A percentile compares a stretch with the other conserved stretches of the same genome.
These are phyloP conservation scores for Yamagishiella unicocca DNA, from an alignment of 139 green algal genomes.

Conservation along the genomic window DNA sequence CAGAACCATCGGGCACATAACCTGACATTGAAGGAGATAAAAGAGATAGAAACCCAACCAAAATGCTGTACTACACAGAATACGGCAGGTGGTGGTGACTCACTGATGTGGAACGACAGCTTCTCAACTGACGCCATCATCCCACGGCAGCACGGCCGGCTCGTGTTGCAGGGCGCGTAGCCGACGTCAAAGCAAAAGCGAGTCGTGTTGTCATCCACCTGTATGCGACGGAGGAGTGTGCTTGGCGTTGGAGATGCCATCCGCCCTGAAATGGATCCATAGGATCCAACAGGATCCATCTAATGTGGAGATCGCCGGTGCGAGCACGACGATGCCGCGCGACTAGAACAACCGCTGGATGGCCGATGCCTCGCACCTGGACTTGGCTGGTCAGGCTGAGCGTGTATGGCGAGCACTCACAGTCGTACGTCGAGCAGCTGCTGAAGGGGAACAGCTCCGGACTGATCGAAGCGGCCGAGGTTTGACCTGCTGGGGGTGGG, in stretches of 20 bases:
- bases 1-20: no score
- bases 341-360: not conserved
- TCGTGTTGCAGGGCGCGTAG: not conserved
- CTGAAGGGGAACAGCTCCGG: conserved; percentile 5
- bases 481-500: no score
- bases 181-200: conserved; percentile 13
- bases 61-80: not conserved
- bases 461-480: no score
- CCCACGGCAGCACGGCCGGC: not conserved
- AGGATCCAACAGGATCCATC: no score
- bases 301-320: no score
- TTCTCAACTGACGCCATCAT: conserved; percentile 4
- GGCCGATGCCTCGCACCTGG: not conserved
- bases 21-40: no score
- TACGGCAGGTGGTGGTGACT: not conserved
- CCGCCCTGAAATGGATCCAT: no score
- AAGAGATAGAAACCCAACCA: no score
- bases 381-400: not conserved
- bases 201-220: not conserved
- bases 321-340: no score
- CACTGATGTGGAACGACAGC: conserved; percentile 3
- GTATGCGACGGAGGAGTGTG: not conserved
- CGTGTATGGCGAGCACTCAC: conserved; percentile 25
- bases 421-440: conserved; percentile 16
- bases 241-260: no score